These are phyloP conservation scores for Flaveria ramosissima DNA, from an alignment of 129 eudicot genomes.

Conservation along the genomic window DNA sequence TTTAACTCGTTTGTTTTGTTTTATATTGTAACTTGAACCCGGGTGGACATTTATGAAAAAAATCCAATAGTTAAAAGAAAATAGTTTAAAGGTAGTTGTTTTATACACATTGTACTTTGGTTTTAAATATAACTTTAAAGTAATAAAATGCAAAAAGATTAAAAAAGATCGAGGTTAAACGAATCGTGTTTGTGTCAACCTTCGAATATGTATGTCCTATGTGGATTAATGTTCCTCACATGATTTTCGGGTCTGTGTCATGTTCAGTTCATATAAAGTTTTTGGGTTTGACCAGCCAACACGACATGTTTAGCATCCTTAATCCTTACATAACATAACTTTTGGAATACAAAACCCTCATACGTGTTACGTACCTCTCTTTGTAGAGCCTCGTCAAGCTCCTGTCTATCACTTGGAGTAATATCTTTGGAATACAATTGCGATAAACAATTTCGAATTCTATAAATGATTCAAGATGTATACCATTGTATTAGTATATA, in stretches of 20 bases:
- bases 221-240: too few relatives aligned
- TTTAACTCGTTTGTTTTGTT: too few relatives aligned
- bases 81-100: not conserved
- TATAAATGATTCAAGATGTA: constrained; percentile 24
- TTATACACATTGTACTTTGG: not conserved
- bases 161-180: not conserved
- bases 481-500: constrained; percentile 2
- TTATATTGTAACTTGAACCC: not conserved
- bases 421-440: constrained; percentile 83
- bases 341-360: not conserved
- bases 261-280: not conserved
- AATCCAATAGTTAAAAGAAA: not conserved
- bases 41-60: not conserved
- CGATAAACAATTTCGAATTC: constrained; percentile 76
- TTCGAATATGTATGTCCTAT: not conserved
- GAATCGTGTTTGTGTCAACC: not conserved
- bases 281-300: not conserved
- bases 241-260: too few relatives aligned
- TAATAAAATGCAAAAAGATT: not conserved
- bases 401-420: constrained; percentile 85
- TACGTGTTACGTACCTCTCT: constrained; percentile 69
- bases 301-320: not conserved
- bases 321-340: not conserved
- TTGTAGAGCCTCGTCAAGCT: constrained; percentile 85
- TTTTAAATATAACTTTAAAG: not conserved